Evolutionary conservation across 768 basidiomycete genomes (phyloP).

Genomic region (Suillus paluster): DNA sequence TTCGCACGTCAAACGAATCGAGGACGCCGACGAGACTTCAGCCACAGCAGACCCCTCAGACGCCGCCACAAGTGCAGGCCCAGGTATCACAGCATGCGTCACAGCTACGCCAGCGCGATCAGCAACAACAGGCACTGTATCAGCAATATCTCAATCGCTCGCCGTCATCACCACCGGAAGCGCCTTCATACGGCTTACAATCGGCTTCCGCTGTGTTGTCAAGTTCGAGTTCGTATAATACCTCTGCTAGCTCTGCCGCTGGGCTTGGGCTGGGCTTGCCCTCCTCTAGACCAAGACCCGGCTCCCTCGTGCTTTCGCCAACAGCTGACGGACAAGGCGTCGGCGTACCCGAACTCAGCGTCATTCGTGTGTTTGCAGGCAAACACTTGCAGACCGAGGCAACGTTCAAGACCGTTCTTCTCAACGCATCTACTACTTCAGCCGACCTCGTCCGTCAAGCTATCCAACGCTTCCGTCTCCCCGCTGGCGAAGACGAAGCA

Average conservation of each 20-base stretch:
- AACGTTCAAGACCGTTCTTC: constrained; percentile 96
- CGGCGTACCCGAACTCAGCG: constrained; percentile 82
- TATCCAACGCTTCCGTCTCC: constrained; percentile 90
- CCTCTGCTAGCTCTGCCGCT: constrained; percentile 43
- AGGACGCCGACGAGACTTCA: constrained; percentile 26
- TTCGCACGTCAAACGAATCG: constrained; percentile 23
- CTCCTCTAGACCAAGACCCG: constrained; percentile 66
- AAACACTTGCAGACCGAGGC: constrained; percentile 90
- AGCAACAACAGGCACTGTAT: constrained; percentile 87
- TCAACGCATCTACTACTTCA: constrained; percentile 85
- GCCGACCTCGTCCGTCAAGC: constrained; percentile 89
- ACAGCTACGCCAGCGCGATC: constrained; percentile 83
- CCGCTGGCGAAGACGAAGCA: constrained; percentile 58
- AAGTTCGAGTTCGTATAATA: constrained; percentile 44
- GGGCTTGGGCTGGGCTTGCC: constrained; percentile 54
- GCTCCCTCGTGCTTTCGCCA: constrained; percentile 74
- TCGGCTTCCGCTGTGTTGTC: constrained; percentile 71
- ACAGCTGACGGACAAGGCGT: constrained; percentile 63
- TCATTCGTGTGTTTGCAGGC: constrained; percentile 95
- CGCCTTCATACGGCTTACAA: constrained; percentile 75
- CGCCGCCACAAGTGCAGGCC: constrained; percentile 31
- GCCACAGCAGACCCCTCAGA: constrained; percentile 31
- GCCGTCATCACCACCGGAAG: constrained; percentile 77
- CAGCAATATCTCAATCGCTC: constrained; percentile 89
- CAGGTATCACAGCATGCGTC: constrained; percentile 65